Percentiles rank a stretch among this genome's conserved stretches.
Conservation (phyloP, 805 yeast genomes). For the Lipomyces starkeyi region DNA sequence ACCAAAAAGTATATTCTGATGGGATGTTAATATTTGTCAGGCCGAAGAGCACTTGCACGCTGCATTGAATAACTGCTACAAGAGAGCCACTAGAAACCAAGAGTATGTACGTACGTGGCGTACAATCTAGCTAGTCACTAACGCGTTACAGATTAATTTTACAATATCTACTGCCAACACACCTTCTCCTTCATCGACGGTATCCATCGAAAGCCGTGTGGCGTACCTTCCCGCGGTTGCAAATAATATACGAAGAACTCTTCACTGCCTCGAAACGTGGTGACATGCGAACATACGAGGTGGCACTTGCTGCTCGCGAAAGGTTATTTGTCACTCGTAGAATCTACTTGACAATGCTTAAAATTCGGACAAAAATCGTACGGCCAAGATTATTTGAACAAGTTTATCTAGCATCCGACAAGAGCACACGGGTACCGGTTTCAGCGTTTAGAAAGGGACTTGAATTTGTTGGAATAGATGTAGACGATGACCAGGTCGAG, state of each 20-base stretch:
- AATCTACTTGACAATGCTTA: slow-evolving; percentile 64
- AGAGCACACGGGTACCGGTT: slow-evolving; percentile 48
- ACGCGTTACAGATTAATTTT: slow-evolving; percentile 50
- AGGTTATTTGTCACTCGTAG: slow-evolving; percentile 60
- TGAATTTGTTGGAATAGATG: slow-evolving; percentile 43
- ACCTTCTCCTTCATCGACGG: slow-evolving; percentile 55
- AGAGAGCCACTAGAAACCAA: slow-evolving; percentile 44
- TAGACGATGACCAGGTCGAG: slow-evolving; percentile 62
- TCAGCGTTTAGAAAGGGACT: slow-evolving; percentile 54
- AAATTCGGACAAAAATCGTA: slow-evolving; percentile 55
- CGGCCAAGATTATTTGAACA: slow-evolving; percentile 58
- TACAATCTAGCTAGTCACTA: slow-evolving; percentile 24
- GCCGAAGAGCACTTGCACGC: slow-evolving; percentile 59
- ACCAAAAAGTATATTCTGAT: background rate
- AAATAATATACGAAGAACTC: slow-evolving; percentile 54
- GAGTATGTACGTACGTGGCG: slow-evolving; percentile 36
- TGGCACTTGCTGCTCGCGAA: slow-evolving; percentile 54
- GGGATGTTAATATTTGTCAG: slow-evolving; percentile 1
- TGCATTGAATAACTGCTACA: slow-evolving; percentile 53
- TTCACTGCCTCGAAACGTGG: slow-evolving; percentile 60
- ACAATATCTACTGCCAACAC: slow-evolving; percentile 67
- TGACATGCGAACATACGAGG: slow-evolving; percentile 59
- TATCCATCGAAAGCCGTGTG: slow-evolving; percentile 55
- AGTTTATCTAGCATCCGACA: slow-evolving; percentile 42
- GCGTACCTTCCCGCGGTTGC: slow-evolving; percentile 52